phyloP scores from a whole-genome alignment of 2,329 filamentous ascomycete species.

The Pseudogymnoascus sp. region DNA sequence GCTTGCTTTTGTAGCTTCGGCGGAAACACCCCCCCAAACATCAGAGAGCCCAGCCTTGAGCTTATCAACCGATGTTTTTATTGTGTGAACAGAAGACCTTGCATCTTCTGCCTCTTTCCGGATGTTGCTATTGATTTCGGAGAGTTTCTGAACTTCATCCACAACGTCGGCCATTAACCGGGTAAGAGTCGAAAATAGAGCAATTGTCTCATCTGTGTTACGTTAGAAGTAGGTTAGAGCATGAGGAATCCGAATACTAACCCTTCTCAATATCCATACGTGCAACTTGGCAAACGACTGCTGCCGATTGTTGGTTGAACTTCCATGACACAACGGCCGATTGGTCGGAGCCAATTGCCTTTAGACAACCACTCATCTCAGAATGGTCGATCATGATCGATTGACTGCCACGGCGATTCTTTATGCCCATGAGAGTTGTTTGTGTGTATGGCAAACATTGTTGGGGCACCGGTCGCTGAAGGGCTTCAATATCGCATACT shows the following conservation, averaged over 20 bases:
- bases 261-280: conserved; percentile 50
- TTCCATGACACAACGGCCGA: conserved; percentile 59
- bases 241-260: conserved; percentile 15
- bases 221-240: conserved; percentile 13
- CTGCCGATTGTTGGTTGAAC: conserved; percentile 51
- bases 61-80: background rate
- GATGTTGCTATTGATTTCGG: background rate
- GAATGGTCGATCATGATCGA: conserved; percentile 21
- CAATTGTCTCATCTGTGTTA: conserved; percentile 22
- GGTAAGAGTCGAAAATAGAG: conserved; percentile 15
- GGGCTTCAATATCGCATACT: conserved; percentile 51
- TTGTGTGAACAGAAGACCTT: background rate
- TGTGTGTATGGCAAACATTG: conserved; percentile 40
- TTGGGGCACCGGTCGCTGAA: conserved; percentile 40
- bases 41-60: conserved; percentile 7
- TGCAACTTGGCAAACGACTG: conserved; percentile 53
- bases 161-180: conserved; percentile 5
- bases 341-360: conserved; percentile 42
- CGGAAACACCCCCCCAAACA: background rate
- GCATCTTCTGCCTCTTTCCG: background rate
- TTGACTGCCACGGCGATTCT: conserved; percentile 27
- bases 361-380: conserved; percentile 42
- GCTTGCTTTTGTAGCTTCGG: background rate
- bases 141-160: background rate
- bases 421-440: conserved; percentile 27